These are phyloP conservation scores for Discostella pseudostelligera DNA, from an alignment of 108 stramenopile species.

Conservation along the genomic window DNA sequence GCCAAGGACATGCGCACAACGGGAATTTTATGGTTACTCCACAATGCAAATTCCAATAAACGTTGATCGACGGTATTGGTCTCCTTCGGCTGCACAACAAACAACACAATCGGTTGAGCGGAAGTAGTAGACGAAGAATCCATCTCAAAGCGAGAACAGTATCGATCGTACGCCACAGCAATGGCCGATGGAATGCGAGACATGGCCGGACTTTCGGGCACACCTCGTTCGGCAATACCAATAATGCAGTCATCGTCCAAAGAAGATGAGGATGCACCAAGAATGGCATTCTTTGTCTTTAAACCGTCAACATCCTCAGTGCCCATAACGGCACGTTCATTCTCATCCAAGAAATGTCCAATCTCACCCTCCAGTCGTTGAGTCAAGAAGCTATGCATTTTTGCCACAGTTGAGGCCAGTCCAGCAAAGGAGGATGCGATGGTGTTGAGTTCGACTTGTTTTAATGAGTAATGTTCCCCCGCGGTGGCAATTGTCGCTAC, in stretches of 20 bases:
- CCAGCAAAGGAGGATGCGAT: constrained; percentile 95
- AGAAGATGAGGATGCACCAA: too few species aligned
- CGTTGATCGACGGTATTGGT: constrained; percentile 96
- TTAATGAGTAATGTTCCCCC: constrained; percentile 2
- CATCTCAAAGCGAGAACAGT: constrained; percentile 41
- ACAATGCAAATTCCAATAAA: constrained; percentile 87
- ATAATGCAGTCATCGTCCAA: constrained; percentile 7
- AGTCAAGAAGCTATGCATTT: constrained; percentile 69
- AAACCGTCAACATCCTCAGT: background rate
- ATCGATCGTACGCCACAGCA: constrained; percentile 70
- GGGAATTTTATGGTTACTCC: constrained; percentile 71
- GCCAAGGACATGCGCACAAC: constrained; percentile 81
- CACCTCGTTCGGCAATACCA: constrained; percentile 38
- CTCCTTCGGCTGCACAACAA: constrained; percentile 96
- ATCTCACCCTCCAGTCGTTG: constrained; percentile 36
- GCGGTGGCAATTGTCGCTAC: background rate
- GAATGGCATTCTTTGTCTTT: too few species aligned
- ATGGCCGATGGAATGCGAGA: constrained; percentile 72
- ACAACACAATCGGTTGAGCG: constrained; percentile 58
- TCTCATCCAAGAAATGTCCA: constrained; percentile 49
- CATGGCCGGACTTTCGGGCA: constrained; percentile 84
- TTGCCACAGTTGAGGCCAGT: constrained; percentile 64
- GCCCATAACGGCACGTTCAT: constrained; percentile 47
- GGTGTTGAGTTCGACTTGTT: constrained; percentile 94
- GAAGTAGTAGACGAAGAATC: background rate